Percentiles rank a stretch among this genome's conserved stretches.
These are phyloP conservation scores for Fusarium goolgardi DNA, from an alignment of 2,329 filamentous ascomycete species.

Conservation along the genomic window DNA sequence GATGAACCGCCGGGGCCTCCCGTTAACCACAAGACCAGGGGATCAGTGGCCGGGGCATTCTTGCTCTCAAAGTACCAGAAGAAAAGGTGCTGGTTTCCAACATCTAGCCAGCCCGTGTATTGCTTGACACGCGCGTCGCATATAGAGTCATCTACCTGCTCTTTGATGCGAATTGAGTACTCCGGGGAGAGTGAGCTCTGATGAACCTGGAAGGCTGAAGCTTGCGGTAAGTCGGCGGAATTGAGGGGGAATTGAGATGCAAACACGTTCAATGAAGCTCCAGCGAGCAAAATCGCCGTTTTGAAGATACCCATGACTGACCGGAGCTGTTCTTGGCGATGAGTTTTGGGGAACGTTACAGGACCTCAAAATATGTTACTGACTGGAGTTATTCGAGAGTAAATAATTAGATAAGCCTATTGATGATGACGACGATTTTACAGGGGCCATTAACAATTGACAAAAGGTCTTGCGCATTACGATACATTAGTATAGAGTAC, in stretches of 20 bases:
- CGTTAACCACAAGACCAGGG: constrained; percentile 39
- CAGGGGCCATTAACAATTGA: background rate
- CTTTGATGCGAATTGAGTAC: constrained; percentile 36
- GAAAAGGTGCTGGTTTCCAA: constrained; percentile 34
- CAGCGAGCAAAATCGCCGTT: constrained; percentile 1
- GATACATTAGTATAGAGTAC: background rate
- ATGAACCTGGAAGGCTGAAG: constrained; percentile 10
- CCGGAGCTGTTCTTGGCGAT: background rate
- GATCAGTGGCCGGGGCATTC: constrained; percentile 24
- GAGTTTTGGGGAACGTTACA: background rate
- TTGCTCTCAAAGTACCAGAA: constrained; percentile 44
- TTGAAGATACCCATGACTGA: constrained; percentile 12
- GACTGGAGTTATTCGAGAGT: too few species aligned
- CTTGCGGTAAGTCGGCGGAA: background rate
- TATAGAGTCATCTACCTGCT: constrained; percentile 27
- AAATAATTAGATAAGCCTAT: constrained; percentile 13
- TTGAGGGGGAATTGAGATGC: constrained; percentile 10
- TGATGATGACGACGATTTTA: constrained; percentile 8
- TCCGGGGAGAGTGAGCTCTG: constrained; percentile 22
- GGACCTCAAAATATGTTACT: background rate
- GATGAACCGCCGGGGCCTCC: constrained; percentile 35
- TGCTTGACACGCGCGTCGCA: constrained; percentile 40
- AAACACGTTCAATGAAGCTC: background rate
- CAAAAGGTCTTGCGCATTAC: background rate
- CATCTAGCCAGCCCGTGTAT: constrained; percentile 39